Percentiles rank a stretch among this genome's conserved stretches.
phyloP scores from a whole-genome alignment of 1,284 basidiomycete genomes.

The Malassezia vespertilionis region DNA sequence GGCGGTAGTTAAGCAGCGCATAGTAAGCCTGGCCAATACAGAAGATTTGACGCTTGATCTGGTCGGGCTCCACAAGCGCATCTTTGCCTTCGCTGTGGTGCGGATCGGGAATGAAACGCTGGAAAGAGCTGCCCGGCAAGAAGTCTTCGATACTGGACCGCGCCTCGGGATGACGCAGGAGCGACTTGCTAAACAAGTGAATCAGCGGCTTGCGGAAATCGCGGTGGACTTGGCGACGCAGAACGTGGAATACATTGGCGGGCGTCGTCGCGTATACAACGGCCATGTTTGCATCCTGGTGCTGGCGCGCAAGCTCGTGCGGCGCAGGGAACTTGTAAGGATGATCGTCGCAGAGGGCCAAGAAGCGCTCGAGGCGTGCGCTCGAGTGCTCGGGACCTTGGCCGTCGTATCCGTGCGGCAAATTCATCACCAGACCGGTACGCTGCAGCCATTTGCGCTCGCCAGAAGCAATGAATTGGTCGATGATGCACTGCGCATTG shows the following conservation, averaged over 20 bases:
- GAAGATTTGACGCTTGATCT: conserved; percentile 81
- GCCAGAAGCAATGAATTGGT: conserved; percentile 95
- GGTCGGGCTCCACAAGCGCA: conserved; percentile 64
- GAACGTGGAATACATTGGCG: conserved; percentile 48
- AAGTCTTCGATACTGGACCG: conserved; percentile 79
- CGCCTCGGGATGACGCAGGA: conserved; percentile 83
- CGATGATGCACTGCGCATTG: conserved; percentile 86
- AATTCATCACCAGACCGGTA: conserved; percentile 76
- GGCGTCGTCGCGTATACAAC: conserved; percentile 75
- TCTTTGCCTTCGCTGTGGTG: conserved; percentile 55
- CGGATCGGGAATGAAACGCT: conserved; percentile 80
- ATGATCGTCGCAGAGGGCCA: conserved; percentile 96
- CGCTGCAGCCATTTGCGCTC: conserved; percentile 98
- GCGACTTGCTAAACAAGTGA: conserved; percentile 88
- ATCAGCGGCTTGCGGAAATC: conserved; percentile 52
- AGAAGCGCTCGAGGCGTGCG: conserved; percentile 87
- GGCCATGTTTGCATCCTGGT: conserved; percentile 99
- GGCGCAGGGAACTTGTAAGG: conserved; percentile 77
- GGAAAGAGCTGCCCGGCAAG: conserved; percentile 75
- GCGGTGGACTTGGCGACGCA: conserved; percentile 47
- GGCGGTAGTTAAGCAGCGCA: conserved; percentile 57
- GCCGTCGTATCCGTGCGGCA: conserved; percentile 90
- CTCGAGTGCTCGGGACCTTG: conserved; percentile 98
- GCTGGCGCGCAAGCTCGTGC: conserved; percentile 83
- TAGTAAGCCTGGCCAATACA: conserved; percentile 77